These are phyloP conservation scores for Pythium monospermum DNA, from an alignment of 352 stramenopile genomes.

Conservation along the genomic window DNA sequence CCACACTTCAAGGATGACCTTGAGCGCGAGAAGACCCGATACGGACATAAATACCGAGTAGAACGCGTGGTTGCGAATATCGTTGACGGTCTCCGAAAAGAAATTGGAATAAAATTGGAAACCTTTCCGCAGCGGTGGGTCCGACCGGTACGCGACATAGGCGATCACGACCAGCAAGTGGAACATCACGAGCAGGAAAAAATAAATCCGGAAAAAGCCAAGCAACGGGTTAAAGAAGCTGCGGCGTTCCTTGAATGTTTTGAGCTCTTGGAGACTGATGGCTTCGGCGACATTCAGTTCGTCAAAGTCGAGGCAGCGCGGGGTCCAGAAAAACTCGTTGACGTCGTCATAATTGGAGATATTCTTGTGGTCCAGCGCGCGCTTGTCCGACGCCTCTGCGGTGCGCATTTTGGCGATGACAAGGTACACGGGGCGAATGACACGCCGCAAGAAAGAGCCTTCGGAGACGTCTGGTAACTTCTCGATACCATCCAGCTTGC, in stretches of 20 bases:
- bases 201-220: slow-evolving; percentile 86
- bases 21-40: slow-evolving; percentile 51
- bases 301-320: slow-evolving; percentile 74
- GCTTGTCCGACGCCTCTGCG: slow-evolving; percentile 23
- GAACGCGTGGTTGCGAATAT: slow-evolving; percentile 74
- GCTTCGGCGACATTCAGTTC: slow-evolving; percentile 75
- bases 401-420: slow-evolving; percentile 72
- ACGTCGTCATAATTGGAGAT: slow-evolving; percentile 89
- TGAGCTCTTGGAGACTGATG: slow-evolving; percentile 56
- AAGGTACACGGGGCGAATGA: slow-evolving; percentile 74
- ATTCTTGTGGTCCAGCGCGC: slow-evolving; percentile 71
- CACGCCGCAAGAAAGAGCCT: slow-evolving; percentile 61
- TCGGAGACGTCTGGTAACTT: slow-evolving; percentile 53
- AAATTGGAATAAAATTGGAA: slow-evolving; percentile 76
- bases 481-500: slow-evolving; percentile 62
- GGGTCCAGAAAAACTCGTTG: slow-evolving; percentile 88
- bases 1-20: slow-evolving; percentile 82
- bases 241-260: slow-evolving; percentile 84
- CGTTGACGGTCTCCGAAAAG: slow-evolving; percentile 49
- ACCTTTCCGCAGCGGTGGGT: slow-evolving; percentile 42
- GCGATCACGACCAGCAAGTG: slow-evolving; percentile 70
- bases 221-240: slow-evolving; percentile 77
- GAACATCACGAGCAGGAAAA: slow-evolving; percentile 81
- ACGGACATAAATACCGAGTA: slow-evolving; percentile 69
- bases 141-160: slow-evolving; percentile 76